Percentiles rank a stretch among this genome's conserved stretches.
phyloP scores from a whole-genome alignment of 179 eudicot species.

The Beta lomatogona region DNA sequence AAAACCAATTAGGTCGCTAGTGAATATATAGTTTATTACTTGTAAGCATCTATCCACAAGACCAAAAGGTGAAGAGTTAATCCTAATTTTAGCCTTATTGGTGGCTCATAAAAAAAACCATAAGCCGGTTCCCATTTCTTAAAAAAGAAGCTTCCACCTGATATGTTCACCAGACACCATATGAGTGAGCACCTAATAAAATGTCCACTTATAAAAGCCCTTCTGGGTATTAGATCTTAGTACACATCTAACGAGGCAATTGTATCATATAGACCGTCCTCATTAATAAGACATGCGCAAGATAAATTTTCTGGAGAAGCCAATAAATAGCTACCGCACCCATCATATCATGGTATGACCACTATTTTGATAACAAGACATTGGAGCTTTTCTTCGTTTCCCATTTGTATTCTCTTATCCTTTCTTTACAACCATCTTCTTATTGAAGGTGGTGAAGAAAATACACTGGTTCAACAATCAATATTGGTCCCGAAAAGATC shows the following conservation, averaged over 20 bases:
- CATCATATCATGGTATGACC: background rate
- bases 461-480: background rate
- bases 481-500: background rate
- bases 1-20: background rate
- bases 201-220: background rate
- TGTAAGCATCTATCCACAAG: background rate
- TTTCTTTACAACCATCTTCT: background rate
- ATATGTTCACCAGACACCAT: background rate
- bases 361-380: too few species aligned
- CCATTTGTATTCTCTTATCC: background rate
- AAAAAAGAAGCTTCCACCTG: background rate
- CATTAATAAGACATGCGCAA: background rate
- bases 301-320: background rate
- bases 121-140: background rate
- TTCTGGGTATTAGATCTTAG: background rate
- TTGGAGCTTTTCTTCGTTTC: too few species aligned
- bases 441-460: background rate
- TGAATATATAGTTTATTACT: background rate
- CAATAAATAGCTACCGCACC: background rate
- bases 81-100: background rate
- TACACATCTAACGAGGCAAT: background rate
- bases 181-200: background rate
- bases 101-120: background rate
- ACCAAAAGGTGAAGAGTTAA: background rate
- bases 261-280: background rate